Evolutionary conservation across 192 early-diverging fungal species (phyloP), one percentile per base, ranked within the genome.

Genomic region (Spizellomyces punctatus): DNA sequence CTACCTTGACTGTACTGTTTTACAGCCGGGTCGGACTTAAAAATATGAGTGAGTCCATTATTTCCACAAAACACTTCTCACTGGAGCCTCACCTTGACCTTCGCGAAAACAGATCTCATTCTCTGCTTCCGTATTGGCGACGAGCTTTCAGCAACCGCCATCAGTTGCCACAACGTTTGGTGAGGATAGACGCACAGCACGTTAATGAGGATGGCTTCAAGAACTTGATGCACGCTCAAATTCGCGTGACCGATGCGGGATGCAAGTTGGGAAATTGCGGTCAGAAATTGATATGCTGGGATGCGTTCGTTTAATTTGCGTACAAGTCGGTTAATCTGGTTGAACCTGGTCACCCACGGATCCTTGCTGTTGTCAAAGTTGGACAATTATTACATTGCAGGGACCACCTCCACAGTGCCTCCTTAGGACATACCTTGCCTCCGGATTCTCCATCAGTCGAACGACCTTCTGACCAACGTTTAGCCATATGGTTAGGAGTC

Each of bases 131-230:
- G 86, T 36, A 78, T 77, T 5, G 79, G 78, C 22, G 87, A 82
- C n/a, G 88, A 88, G 56, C 90, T 91, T 45, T 86, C 79, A 58
- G 85, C 82, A 6, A 93, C 89, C 10, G 90, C 85, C 64, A 94
- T 82, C 75, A 96, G 83, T 73, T 94, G 91, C 95, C 95, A 96
- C 54, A 95, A 78, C 6, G 91, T 84, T 74, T 95, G 95, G 70
- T 93, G 88, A 7, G 95, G 93, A 66, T 90, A 94, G 5, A 81
- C 81, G 21, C 79, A 62, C 44, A 96, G 82, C 7, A 94, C 90
- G 7, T 76, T 81, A 43, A 88, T 72, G 6, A 95, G 80, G 41
- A 96, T 91, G 36, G 71, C 67, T 72, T 94, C 89, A 6, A 96
- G 74, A 6, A 91, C 79, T 12, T 72, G 63, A 63, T 88, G 87